Evolutionary conservation across 106 monocot species (phyloP).

Genomic region (Cymbidium sinense): DNA sequence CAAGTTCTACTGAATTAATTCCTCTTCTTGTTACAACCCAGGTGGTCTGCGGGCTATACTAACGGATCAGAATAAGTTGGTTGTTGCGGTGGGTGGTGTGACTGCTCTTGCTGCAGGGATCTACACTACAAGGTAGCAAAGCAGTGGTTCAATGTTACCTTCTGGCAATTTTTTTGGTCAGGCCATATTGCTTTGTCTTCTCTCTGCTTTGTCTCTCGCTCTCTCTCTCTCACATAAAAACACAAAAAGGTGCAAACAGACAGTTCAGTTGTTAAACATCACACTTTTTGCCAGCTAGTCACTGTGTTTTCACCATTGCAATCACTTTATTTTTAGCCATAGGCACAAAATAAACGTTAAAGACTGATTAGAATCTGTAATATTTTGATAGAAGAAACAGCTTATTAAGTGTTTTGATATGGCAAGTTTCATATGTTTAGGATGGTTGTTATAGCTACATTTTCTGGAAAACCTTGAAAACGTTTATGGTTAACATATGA

Average conservation of each 20-base stretch:
- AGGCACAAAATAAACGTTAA: not conserved
- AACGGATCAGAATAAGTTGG: conserved; percentile 91
- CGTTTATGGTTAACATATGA: too few species aligned
- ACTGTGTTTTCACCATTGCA: not conserved
- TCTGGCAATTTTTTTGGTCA: not conserved
- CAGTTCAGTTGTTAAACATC: not conserved
- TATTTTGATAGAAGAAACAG: not conserved
- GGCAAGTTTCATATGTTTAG: not conserved
- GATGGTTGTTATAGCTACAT: too few species aligned
- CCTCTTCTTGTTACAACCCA: conserved; percentile 13
- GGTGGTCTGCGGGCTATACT: conserved; percentile 79
- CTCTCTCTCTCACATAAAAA: not conserved
- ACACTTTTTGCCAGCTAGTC: not conserved
- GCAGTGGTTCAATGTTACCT: not conserved
- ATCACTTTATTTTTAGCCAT: not conserved
- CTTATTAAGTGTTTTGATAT: not conserved
- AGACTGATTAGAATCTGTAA: not conserved
- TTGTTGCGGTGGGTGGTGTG: conserved; percentile 82
- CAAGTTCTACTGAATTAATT: not conserved
- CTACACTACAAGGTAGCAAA: conserved; percentile 78
- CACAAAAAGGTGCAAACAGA: not conserved
- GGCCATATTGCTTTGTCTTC: not conserved
- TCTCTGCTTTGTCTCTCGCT: not conserved
- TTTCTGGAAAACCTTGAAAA: too few species aligned
- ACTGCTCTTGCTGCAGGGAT: conserved; percentile 93